Base-by-base conservation (phyloP, 1,139 yeast genomes). In the Suzukiozyma palmioleophila region DNA sequence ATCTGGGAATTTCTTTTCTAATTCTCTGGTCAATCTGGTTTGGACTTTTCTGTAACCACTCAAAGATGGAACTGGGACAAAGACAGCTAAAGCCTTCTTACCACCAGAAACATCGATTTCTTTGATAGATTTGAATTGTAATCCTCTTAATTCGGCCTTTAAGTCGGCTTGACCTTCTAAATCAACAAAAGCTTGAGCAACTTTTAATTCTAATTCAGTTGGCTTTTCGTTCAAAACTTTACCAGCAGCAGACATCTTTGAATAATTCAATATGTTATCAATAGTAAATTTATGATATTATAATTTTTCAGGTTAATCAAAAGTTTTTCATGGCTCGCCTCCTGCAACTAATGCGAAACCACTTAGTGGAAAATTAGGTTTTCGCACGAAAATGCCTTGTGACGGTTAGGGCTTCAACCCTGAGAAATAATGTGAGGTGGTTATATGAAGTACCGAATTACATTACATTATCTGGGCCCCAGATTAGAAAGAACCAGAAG, bases 1-100 rank as follows among this genome's bases (percentile, higher is more conserved):
- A 83, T 92, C 98, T 69, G 97, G 95, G 90, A 92, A 92, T 80
- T 92, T 92, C 95, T 92, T 92, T 80, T 92, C 98, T 72, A 92
- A 87, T 81, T 92, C 98, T 79, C 98, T 92, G 78, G 97, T 89
- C 72, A 92, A 84, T 79, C 88, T 84, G 67, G 81, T 81, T 81
- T 92, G 98, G 62, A 89, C 95, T 79, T 84, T 89, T 89, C 92
- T 96, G 94, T 87, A 90, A 59, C 85, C 84, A 59, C 79, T 63
- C 71, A 92, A 84, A 62, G 89, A 79, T 75, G 98, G 97, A 60
- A 86, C 95, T 72, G 98, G 98, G 60, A 92, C 97, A 68, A 92
- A 92, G 75, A 92, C 79, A 73, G 92, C 96, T 69, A 92, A 82
- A 62, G 97, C 97, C 81, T 89, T 89, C 84, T 92, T 92, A 77